Conservation (phyloP, 2,329 filamentous ascomycete genomes). For the Ciborinia camelliae region DNA sequence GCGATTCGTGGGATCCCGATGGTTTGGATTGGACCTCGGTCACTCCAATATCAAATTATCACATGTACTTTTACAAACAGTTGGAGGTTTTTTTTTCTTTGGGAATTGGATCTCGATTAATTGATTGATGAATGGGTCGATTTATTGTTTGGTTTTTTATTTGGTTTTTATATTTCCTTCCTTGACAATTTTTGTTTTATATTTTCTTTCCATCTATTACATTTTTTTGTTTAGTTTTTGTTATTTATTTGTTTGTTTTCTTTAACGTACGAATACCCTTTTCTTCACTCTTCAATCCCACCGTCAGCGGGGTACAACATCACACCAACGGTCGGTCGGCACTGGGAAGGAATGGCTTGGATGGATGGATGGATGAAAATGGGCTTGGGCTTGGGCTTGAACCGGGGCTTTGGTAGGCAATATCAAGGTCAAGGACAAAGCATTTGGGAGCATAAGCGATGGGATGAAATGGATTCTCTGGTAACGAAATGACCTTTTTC, state of each 20-base stretch:
- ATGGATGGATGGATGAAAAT: background rate
- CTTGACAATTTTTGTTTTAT: background rate
- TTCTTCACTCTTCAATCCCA: background rate
- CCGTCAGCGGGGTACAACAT: constrained; percentile 3
- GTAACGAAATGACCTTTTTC: background rate
- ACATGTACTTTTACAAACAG: constrained; percentile 12
- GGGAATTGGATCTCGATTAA: background rate
- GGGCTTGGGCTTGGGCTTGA: background rate
- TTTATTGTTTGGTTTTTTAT: background rate
- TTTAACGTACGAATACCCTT: background rate
- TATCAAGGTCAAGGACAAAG: background rate
- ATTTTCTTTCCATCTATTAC: no score
- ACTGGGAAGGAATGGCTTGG: background rate
- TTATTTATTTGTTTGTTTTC: background rate
- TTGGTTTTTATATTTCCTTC: background rate
- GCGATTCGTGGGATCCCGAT: background rate
- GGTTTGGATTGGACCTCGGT: constrained; percentile 2
- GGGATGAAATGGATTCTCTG: constrained; percentile 1
- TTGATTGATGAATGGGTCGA: background rate
- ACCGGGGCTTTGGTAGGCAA: background rate
- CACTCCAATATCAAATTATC: constrained; percentile 1
- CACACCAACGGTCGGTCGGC: background rate
- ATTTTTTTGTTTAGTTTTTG: background rate
- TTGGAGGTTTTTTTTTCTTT: background rate
- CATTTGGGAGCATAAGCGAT: background rate